A percentile compares a stretch with the other conserved stretches of the same genome.
Evolutionary conservation across 73 alveolate species (phyloP).

Genomic region (Stentor coeruleus): DNA sequence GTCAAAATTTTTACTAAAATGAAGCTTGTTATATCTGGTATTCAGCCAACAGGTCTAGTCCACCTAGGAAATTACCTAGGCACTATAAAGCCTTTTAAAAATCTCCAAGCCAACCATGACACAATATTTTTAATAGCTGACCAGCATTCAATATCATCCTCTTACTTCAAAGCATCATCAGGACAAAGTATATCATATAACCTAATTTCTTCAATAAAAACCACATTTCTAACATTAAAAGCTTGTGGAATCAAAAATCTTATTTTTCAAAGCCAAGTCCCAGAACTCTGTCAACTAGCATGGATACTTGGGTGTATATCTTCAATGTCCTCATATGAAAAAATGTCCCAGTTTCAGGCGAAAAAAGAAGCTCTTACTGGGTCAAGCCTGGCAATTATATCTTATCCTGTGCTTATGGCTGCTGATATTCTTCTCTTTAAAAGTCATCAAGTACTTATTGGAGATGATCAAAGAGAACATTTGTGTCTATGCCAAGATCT

Average conservation of each 20-base stretch:
- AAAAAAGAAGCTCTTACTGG: constrained; percentile 49
- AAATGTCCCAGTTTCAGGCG: constrained; percentile 80
- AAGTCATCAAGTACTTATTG: constrained; percentile 73
- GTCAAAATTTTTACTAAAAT: too few relatives aligned
- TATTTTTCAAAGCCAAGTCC: constrained; percentile 76
- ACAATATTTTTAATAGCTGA: constrained; percentile 77
- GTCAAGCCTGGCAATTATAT: constrained; percentile 54
- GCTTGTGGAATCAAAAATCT: constrained; percentile 82
- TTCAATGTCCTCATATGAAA: constrained; percentile 79
- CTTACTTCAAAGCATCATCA: constrained; percentile 24
- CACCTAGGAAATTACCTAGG: constrained; percentile 90
- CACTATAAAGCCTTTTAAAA: constrained; percentile 76
- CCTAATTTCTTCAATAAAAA: constrained; percentile 46
- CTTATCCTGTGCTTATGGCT: constrained; percentile 88
- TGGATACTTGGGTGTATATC: constrained; percentile 80
- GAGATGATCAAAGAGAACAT: constrained; percentile 82
- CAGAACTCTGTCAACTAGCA: constrained; percentile 66
- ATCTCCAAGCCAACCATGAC: constrained; percentile 47
- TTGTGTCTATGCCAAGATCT: constrained; percentile 70
- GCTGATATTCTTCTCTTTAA: constrained; percentile 77
- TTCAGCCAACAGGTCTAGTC: constrained; percentile 85
- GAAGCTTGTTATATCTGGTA: constrained; percentile 66
- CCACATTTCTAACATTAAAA: constrained; percentile 66
- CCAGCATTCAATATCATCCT: constrained; percentile 67
- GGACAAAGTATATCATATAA: constrained; percentile 13